Evolutionary conservation across 352 stramenopile genomes (phyloP).

Genomic region (Pythium scleroteichum): DNA sequence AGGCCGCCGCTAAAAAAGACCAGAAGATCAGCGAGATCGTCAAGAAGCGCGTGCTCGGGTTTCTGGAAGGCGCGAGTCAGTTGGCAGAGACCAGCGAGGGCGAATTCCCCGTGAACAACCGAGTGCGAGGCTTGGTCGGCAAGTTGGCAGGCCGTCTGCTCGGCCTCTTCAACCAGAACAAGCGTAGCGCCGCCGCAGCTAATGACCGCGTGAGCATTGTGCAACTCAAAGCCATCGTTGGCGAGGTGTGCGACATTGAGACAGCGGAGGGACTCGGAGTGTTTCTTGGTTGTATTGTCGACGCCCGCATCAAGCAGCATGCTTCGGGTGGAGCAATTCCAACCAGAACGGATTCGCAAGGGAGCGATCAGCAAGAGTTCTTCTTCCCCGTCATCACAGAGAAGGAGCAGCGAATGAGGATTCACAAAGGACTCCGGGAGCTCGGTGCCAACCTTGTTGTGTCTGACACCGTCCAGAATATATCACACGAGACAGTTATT

Average conservation of each 20-base stretch:
- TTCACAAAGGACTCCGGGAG: conserved; percentile 86
- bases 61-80: conserved; percentile 48
- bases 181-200: conserved; percentile 37
- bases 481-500: conserved; percentile 53
- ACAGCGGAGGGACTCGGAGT: conserved; percentile 39
- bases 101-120: conserved; percentile 23
- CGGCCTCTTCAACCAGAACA: conserved; percentile 67
- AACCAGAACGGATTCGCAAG: background rate
- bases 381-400: conserved; percentile 74
- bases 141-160: conserved; percentile 56
- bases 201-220: conserved; percentile 44
- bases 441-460: conserved; percentile 66
- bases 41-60: conserved; percentile 68
- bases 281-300: conserved; percentile 41
- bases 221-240: conserved; percentile 45
- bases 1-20: conserved; percentile 39
- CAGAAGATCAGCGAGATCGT: conserved; percentile 78
- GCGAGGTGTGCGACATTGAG: conserved; percentile 42
- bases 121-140: conserved; percentile 56
- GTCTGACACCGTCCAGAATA: conserved; percentile 86
- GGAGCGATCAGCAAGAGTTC: conserved; percentile 38
- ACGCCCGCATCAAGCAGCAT: conserved; percentile 24
- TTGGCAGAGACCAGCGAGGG: conserved; percentile 12
- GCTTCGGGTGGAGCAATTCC: background rate
- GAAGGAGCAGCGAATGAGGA: conserved; percentile 81